phyloP scores from a whole-genome alignment of 1,284 basidiomycete species.

The Fereydounia khargensis region DNA sequence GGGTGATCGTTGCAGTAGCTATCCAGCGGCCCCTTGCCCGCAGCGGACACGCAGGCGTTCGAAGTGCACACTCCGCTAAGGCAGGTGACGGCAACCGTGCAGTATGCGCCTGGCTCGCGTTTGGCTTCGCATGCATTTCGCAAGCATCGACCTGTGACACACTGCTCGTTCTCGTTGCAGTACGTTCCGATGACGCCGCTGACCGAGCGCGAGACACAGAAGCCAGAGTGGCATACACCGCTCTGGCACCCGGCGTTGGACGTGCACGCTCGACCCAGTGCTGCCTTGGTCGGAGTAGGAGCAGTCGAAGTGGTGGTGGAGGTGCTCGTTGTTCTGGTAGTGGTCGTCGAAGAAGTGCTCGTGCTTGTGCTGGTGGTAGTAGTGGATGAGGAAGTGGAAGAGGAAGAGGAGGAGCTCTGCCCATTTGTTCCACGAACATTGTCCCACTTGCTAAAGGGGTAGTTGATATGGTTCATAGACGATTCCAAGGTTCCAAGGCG shows the following conservation, averaged over 20 bases:
- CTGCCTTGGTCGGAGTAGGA: background rate
- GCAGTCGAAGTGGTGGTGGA: background rate
- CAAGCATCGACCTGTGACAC: background rate
- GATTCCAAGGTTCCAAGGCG: slow-evolving; percentile 51
- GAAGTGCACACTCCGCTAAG: background rate
- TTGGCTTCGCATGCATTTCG: background rate
- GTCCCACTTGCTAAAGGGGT: slow-evolving; percentile 58
- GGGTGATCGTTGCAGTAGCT: background rate
- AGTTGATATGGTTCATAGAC: slow-evolving; percentile 69
- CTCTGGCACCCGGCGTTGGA: background rate
- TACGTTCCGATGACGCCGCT: background rate
- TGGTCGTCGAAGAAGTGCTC: background rate
- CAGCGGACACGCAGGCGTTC: background rate
- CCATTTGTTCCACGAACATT: slow-evolving; percentile 46
- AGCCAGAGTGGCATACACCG: background rate
- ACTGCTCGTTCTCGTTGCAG: background rate
- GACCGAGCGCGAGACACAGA: background rate
- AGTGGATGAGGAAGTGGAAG: background rate
- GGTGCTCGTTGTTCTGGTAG: background rate
- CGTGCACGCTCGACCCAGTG: background rate
- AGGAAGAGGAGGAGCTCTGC: background rate
- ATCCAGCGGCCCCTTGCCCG: background rate
- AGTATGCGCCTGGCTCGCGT: background rate
- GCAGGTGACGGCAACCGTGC: background rate
- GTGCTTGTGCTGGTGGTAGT: background rate